These are phyloP conservation scores for Penicillium crystallinum DNA, from an alignment of 495 filamentous ascomycete genomes.

Conservation along the genomic window DNA sequence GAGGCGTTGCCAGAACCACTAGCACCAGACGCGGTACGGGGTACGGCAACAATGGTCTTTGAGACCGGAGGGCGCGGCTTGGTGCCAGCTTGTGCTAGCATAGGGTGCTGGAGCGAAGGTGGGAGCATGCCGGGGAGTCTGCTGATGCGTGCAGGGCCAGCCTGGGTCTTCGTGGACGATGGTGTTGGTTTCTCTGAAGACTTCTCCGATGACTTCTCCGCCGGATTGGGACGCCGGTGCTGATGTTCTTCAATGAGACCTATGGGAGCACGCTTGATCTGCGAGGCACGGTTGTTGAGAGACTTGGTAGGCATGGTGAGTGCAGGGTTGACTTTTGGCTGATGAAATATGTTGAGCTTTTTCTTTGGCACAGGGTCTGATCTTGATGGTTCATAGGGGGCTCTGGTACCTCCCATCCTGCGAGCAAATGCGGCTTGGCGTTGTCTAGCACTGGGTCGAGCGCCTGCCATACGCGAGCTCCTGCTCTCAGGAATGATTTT, in stretches of 20 bases:
- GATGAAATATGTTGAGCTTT: constrained; percentile 35
- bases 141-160: neutral
- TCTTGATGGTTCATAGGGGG: neutral
- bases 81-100: constrained; percentile 27
- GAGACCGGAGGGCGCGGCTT: constrained; percentile 11
- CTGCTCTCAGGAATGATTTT: constrained; percentile 35
- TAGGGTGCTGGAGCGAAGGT: neutral
- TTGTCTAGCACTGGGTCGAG: constrained; percentile 22
- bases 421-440: constrained; percentile 24
- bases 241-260: constrained; percentile 41
- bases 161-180: neutral
- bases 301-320: constrained; percentile 39
- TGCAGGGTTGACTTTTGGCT: constrained; percentile 30
- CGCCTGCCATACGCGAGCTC: constrained; percentile 19
- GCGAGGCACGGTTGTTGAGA: constrained; percentile 32
- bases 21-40: neutral
- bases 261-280: constrained; percentile 36
- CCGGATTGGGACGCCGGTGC: constrained; percentile 31
- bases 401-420: constrained; percentile 22
- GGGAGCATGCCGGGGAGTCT: neutral
- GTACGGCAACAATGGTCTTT: too few species aligned
- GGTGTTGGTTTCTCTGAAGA: too few species aligned
- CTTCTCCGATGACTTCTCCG: too few species aligned
- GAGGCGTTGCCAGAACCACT: neutral
- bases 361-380: constrained; percentile 17